Percentiles rank a stretch among this genome's conserved stretches.
Evolutionary conservation across 768 basidiomycete species (phyloP).

Genomic region (Xanthoconium purpureum): DNA sequence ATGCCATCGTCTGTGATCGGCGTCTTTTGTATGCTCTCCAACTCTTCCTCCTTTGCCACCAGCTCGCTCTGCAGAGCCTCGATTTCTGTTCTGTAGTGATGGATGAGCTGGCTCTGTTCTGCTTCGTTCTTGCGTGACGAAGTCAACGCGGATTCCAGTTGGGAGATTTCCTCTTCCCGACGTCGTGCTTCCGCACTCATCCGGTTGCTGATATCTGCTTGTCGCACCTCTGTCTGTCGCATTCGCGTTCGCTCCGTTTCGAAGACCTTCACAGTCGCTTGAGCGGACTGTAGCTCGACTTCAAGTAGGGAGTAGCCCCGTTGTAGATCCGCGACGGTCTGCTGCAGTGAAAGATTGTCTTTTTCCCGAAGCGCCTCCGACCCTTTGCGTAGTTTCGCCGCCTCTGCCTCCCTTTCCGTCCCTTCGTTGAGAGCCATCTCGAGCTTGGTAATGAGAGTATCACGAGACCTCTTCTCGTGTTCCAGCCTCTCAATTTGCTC

Average conservation of each 20-base stretch:
- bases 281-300: constrained; percentile 54
- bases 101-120: constrained; percentile 63
- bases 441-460: constrained; percentile 57
- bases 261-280: constrained; percentile 51
- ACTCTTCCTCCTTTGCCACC: constrained; percentile 59
- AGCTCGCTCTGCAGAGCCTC: constrained; percentile 67
- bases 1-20: constrained; percentile 39
- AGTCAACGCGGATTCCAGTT: constrained; percentile 51
- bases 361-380: constrained; percentile 48
- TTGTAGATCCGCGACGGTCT: constrained; percentile 56
- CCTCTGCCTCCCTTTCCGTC: constrained; percentile 47
- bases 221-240: constrained; percentile 53
- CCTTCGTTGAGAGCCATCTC: constrained; percentile 57
- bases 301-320: constrained; percentile 60
- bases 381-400: constrained; percentile 44
- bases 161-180: constrained; percentile 53
- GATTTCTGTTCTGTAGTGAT: constrained; percentile 64
- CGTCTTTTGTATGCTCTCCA: constrained; percentile 50
- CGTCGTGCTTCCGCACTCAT: constrained; percentile 43
- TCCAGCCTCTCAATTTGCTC: constrained; percentile 62
- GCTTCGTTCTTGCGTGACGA: constrained; percentile 46
- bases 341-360: constrained; percentile 47
- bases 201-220: constrained; percentile 57
- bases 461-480: constrained; percentile 51
- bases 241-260: constrained; percentile 63